Evolutionary conservation across 768 basidiomycete species (phyloP).

Genomic region (Psilocybe tampanensis): DNA sequence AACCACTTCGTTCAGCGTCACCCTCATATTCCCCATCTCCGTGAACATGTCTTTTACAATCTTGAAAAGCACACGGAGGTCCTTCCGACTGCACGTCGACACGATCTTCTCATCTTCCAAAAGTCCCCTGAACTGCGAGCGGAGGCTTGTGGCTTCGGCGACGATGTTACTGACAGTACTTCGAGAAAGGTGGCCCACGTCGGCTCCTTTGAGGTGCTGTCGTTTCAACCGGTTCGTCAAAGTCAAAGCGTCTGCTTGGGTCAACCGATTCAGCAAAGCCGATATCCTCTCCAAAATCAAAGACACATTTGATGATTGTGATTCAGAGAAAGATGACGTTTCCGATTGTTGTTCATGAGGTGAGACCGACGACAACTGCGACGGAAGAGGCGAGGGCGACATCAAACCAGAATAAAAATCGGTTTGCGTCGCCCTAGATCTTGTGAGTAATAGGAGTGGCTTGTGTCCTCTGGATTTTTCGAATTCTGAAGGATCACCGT

Average conservation of each 20-base stretch:
- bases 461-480: constrained; percentile 43
- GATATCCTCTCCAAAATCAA: constrained; percentile 64
- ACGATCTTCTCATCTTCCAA: constrained; percentile 76
- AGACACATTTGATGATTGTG: constrained; percentile 57
- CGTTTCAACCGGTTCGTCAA: constrained; percentile 89
- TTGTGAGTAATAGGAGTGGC: constrained; percentile 55
- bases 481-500: constrained; percentile 29
- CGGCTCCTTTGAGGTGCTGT: constrained; percentile 84
- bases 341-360: constrained; percentile 70
- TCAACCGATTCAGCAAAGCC: constrained; percentile 55
- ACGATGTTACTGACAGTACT: constrained; percentile 77
- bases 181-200: constrained; percentile 84
- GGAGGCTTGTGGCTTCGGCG: constrained; percentile 68
- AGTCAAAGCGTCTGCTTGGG: constrained; percentile 82
- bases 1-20: constrained; percentile 85
- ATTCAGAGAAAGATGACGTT: constrained; percentile 66
- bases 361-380: constrained; percentile 43
- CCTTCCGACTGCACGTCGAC: constrained; percentile 69
- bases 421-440: constrained; percentile 72
- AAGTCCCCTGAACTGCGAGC: constrained; percentile 70
- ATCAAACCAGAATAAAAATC: constrained; percentile 41
- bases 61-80: constrained; percentile 81
- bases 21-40: constrained; percentile 81
- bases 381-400: constrained; percentile 33
- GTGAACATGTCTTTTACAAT: constrained; percentile 82